These are phyloP conservation scores for Phytophthora megakarya DNA, from an alignment of 352 stramenopile species.

Conservation along the genomic window DNA sequence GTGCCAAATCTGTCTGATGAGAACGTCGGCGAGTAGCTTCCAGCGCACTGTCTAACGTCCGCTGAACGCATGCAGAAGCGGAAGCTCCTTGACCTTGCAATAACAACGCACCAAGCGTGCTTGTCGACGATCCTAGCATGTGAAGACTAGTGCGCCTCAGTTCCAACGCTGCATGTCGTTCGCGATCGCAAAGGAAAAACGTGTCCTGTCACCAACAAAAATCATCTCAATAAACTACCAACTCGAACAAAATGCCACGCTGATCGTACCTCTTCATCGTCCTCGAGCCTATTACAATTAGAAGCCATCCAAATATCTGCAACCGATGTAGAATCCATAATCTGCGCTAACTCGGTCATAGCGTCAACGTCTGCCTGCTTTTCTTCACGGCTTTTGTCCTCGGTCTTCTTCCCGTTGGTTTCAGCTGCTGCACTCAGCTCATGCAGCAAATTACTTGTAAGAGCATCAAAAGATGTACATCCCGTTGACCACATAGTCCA, in stretches of 20 bases:
- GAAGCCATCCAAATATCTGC: conserved; percentile 46
- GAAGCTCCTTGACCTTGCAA: conserved; percentile 18
- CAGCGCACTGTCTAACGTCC: conserved; percentile 39
- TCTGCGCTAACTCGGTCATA: conserved; percentile 48
- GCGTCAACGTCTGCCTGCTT: conserved; percentile 43
- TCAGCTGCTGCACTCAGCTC: conserved; percentile 38
- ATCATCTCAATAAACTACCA: conserved; percentile 6
- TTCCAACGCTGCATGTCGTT: conserved; percentile 31
- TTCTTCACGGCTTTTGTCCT: conserved; percentile 48
- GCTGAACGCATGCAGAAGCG: conserved; percentile 35
- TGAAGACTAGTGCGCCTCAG: conserved; percentile 37
- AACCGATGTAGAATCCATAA: conserved; percentile 57
- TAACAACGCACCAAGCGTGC: conserved; percentile 22
- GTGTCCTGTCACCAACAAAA: conserved; percentile 25
- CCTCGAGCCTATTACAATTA: background rate
- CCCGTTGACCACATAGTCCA: conserved; percentile 52
- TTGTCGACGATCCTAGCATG: conserved; percentile 18
- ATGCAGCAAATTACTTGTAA: conserved; percentile 62
- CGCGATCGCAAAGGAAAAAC: conserved; percentile 36
- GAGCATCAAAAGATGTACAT: conserved; percentile 54
- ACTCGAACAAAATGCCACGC: background rate
- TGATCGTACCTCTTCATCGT: conserved; percentile 34
- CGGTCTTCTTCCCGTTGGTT: conserved; percentile 15
- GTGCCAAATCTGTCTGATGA: conserved; percentile 31
- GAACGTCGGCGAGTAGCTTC: conserved; percentile 23